Base-by-base conservation (phyloP, 2,329 filamentous ascomycete genomes). In the Corynespora cassiicola region DNA sequence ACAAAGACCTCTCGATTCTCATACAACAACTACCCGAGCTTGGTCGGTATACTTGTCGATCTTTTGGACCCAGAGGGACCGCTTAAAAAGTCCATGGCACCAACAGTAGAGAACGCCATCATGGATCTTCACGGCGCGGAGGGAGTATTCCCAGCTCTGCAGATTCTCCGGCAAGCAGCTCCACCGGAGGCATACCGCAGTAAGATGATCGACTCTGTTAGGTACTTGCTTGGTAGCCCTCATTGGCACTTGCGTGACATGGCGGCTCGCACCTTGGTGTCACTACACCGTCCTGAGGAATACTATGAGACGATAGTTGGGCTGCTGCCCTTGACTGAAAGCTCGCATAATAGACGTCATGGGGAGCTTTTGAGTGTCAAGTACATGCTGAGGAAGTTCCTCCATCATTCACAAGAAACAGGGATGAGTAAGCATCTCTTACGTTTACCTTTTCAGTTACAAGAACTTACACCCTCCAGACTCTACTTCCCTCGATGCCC, bases 191-290 rank as follows among this genome's bases (percentile, higher is more conserved):
- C 75, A 3, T 68, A 80, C 41, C 73, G 78, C 2, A 68, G 74
- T 1, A 74, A 79, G 30, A 78, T 90, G 5, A 76, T 80, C 51
- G 55, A 66, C 3, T 75, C 80, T 30, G 81, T 92, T 6, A 66
- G 77, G 6, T 75, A 73, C 26, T 84, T 91, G 37, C 74, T 90
- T 3, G 78, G 75, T 8, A 90, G 85, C 46, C 78, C 78, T 1
- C 80, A 89, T 12, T 94, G 89, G 89, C 87, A 90, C 59, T 81
- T 94, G 6, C 77, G 89, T 32, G 88, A 92, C 54, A 89, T 91
- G 63, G 87, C 88, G 1, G 87, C 88, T 0, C 78, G 86, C 11
- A 88, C 88, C 0, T 73, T 88, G 9, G 69, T 70, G 3, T 60
- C 65, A 5, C 46, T 76, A 16, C 50, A 60, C 6, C 26, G 47